phyloP scores from a whole-genome alignment of 1,284 basidiomycete genomes.

The Ganoderma meredithae region DNA sequence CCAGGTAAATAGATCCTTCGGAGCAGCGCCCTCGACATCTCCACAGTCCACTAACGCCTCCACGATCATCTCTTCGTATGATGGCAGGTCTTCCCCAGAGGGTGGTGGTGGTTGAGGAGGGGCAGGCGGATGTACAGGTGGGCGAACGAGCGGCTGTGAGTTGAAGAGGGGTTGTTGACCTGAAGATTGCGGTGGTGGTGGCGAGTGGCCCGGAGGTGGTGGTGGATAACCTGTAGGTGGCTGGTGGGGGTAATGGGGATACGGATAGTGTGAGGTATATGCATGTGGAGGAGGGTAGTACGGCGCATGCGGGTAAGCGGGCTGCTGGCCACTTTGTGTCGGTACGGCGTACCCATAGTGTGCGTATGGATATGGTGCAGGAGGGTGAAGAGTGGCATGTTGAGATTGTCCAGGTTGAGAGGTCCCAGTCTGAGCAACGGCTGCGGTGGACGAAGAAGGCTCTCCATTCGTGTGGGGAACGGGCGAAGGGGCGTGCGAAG shows the following conservation, averaged over 20 bases:
- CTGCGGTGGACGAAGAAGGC: constrained; percentile 21
- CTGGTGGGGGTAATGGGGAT: constrained; percentile 44
- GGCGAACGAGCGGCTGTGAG: constrained; percentile 25
- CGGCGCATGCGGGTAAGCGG: constrained; percentile 65
- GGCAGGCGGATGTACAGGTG: constrained; percentile 37
- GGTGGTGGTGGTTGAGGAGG: constrained; percentile 39
- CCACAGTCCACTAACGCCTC: constrained; percentile 70
- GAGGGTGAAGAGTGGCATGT: constrained; percentile 28
- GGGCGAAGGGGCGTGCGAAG: constrained; percentile 16
- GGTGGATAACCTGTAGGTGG: constrained; percentile 38
- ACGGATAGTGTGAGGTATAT: constrained; percentile 39
- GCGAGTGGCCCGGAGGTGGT: constrained; percentile 20
- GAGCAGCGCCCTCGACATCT: constrained; percentile 75
- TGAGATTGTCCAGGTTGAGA: constrained; percentile 25
- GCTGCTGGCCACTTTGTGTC: constrained; percentile 45
- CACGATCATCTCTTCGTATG: constrained; percentile 88
- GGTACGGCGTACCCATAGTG: constrained; percentile 36
- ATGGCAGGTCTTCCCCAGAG: constrained; percentile 71
- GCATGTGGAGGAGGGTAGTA: constrained; percentile 51
- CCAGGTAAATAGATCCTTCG: constrained; percentile 82
- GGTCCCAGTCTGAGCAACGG: constrained; percentile 21
- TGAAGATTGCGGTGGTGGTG: constrained; percentile 22
- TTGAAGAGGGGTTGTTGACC: constrained; percentile 25
- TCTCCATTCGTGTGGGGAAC: constrained; percentile 27
- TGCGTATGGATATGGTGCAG: constrained; percentile 40